These are phyloP conservation scores for Cornus controversa DNA, from an alignment of 148 eudicot genomes.

Conservation along the genomic window DNA sequence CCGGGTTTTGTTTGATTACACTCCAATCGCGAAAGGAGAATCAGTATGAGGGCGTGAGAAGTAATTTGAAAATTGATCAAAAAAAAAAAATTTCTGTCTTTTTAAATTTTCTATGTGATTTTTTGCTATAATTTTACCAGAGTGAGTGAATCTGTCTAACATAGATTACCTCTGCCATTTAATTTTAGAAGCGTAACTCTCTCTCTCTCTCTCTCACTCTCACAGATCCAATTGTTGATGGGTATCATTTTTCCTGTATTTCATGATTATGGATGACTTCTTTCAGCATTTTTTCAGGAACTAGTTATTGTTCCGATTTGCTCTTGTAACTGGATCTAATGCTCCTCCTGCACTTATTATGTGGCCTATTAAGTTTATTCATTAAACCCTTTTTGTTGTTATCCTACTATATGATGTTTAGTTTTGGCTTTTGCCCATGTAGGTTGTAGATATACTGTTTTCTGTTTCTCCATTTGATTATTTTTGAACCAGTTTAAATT, in stretches of 20 bases:
- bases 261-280: not conserved
- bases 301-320: not conserved
- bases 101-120: not conserved
- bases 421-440: not conserved
- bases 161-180: not conserved
- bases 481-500: not conserved
- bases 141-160: not conserved
- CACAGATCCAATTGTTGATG: not conserved
- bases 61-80: not conserved
- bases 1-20: constrained; percentile 11
- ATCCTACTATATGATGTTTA: not conserved
- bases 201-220: not conserved
- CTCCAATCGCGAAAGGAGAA: constrained; percentile 7
- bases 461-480: not conserved
- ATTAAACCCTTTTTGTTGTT: not conserved
- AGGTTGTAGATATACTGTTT: not conserved
- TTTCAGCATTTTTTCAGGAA: not conserved
- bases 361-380: not conserved
- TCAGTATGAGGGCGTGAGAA: not conserved
- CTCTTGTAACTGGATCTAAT: not conserved
- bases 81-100: too few species aligned
- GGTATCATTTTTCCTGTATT: not conserved
- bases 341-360: not conserved
- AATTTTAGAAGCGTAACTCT: not conserved
- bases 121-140: not conserved